Evolutionary conservation across 371 early-diverging fungal species (phyloP).

Genomic region (Apophysomyces sp.): DNA sequence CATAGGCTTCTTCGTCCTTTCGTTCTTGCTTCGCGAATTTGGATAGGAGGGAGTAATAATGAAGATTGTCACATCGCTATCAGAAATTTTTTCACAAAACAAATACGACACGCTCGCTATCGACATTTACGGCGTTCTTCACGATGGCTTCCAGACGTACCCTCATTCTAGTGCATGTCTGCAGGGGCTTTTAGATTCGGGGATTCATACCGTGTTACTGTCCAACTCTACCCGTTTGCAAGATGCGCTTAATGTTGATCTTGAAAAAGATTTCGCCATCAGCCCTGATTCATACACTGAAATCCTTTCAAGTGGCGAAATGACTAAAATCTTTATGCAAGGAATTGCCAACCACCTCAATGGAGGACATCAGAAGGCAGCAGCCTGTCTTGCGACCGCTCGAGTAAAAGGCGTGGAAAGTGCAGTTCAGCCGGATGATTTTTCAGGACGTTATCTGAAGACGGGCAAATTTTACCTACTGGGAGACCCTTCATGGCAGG

Average conservation of each 20-base stretch:
- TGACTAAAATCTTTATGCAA: slow-evolving; percentile 32
- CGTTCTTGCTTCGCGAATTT: no score
- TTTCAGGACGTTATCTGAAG: slow-evolving; percentile 21
- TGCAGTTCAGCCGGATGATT: slow-evolving; percentile 22
- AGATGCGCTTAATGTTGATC: slow-evolving; percentile 23
- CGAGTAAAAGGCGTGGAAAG: neutral
- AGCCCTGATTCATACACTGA: slow-evolving; percentile 15
- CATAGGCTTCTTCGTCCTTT: no score
- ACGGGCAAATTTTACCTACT: slow-evolving; percentile 35
- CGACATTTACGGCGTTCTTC: slow-evolving; percentile 50
- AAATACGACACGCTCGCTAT: slow-evolving; percentile 40
- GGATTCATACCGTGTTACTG: slow-evolving; percentile 26
- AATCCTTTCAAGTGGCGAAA: slow-evolving; percentile 43
- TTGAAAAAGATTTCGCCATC: slow-evolving; percentile 30
- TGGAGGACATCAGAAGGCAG: neutral
- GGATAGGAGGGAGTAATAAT: neutral
- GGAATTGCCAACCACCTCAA: slow-evolving; percentile 13
- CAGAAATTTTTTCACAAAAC: slow-evolving; percentile 7
- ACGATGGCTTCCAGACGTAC: slow-evolving; percentile 36
- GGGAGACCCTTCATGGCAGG: slow-evolving; percentile 37
- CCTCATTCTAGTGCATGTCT: slow-evolving; percentile 30
- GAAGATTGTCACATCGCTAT: slow-evolving; percentile 20
- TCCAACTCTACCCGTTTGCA: slow-evolving; percentile 45
- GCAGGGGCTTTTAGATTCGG: slow-evolving; percentile 7
- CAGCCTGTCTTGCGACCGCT: slow-evolving; percentile 23